phyloP scores from a whole-genome alignment of 768 basidiomycete species.

The Pisolithus tinctorius region DNA sequence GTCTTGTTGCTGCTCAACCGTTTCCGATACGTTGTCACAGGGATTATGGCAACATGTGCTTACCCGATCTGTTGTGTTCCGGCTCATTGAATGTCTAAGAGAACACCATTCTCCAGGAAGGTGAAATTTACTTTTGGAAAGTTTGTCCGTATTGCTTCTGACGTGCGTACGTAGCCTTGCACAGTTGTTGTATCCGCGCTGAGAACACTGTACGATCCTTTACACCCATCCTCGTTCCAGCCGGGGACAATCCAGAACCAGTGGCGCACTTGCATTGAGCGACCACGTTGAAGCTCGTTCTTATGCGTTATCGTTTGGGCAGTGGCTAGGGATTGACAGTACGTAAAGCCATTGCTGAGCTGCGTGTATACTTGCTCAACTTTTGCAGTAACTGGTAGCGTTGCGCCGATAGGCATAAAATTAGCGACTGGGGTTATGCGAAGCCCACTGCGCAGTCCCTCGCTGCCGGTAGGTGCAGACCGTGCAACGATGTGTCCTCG shows the following conservation, averaged over 20 bases:
- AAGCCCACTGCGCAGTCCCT: not conserved
- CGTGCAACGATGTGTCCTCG: conserved; percentile 25
- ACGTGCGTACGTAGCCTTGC: conserved; percentile 8
- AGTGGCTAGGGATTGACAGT: conserved; percentile 33
- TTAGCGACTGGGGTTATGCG: conserved; percentile 13
- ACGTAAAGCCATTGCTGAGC: not conserved
- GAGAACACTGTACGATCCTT: conserved; percentile 13
- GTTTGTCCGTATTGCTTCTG: not conserved
- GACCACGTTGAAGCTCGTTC: conserved; percentile 33
- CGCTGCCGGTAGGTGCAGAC: conserved; percentile 8
- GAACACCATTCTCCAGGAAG: conserved; percentile 13
- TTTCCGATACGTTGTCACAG: conserved; percentile 14
- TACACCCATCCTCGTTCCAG: conserved; percentile 7
- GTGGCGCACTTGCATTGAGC: conserved; percentile 4
- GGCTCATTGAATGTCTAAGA: conserved; percentile 15
- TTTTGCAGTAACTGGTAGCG: conserved; percentile 4
- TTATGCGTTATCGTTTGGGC: conserved; percentile 33
- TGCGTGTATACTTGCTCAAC: not conserved
- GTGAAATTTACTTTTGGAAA: conserved; percentile 7
- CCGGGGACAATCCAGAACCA: not conserved
- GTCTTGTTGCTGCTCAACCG: conserved; percentile 7
- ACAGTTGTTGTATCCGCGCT: conserved; percentile 8
- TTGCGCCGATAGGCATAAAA: conserved; percentile 15
- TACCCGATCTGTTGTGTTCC: conserved; percentile 14
- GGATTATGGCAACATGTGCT: conserved; percentile 14